These are phyloP conservation scores for Calonectria ilicicola DNA, from an alignment of 2,329 filamentous ascomycete genomes.

Conservation along the genomic window DNA sequence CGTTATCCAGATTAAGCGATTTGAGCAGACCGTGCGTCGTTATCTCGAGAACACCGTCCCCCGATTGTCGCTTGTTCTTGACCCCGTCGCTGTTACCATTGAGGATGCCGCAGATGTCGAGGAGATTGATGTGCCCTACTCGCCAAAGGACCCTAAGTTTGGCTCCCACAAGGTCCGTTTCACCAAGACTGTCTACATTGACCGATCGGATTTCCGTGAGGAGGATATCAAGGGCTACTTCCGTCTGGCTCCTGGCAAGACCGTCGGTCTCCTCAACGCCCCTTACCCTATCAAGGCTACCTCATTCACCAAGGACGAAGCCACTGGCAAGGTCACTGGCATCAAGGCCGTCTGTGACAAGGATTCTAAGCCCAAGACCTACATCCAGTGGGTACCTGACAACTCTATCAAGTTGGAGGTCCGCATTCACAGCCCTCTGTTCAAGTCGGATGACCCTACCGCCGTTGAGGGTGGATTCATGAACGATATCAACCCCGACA, in stretches of 20 bases:
- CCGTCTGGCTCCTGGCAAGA: conserved; percentile 82
- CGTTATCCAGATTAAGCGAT: conserved; percentile 83
- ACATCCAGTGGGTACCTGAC: conserved; percentile 89
- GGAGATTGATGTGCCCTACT: conserved; percentile 81
- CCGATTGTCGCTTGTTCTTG: conserved; percentile 88
- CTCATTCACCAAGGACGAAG: conserved; percentile 75
- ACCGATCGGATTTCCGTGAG: conserved; percentile 83
- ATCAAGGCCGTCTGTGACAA: conserved; percentile 76
- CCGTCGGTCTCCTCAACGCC: conserved; percentile 79
- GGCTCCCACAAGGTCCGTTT: conserved; percentile 72
- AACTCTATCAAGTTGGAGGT: conserved; percentile 78
- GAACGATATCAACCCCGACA: conserved; percentile 85
- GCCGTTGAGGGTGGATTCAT: conserved; percentile 84
- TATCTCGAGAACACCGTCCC: conserved; percentile 92
- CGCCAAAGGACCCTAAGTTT: conserved; percentile 80
- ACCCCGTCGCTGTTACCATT: conserved; percentile 85
- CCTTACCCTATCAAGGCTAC: conserved; percentile 79
- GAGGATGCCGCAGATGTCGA: conserved; percentile 73
- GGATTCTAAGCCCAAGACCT: conserved; percentile 81
- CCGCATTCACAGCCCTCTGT: conserved; percentile 84
- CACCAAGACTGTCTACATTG: conserved; percentile 86
- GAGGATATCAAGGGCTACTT: conserved; percentile 82
- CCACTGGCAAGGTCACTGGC: conserved; percentile 73
- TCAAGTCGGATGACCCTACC: conserved; percentile 87
- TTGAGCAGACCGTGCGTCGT: conserved; percentile 86